These are phyloP conservation scores for Amphicarpaea edgeworthii DNA, from an alignment of 306 rosid species.

Conservation along the genomic window DNA sequence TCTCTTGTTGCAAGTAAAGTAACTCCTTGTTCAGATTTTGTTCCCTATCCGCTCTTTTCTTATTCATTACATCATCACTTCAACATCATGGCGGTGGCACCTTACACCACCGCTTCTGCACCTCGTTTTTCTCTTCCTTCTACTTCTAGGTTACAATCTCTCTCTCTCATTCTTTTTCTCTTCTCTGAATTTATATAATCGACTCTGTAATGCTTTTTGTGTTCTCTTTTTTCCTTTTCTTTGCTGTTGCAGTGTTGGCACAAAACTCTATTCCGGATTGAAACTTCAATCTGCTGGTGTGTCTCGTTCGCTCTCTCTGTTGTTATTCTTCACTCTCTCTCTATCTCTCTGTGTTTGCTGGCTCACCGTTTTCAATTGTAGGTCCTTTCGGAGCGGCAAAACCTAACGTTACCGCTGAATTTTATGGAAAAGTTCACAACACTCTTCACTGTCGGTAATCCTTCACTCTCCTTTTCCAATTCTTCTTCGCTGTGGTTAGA, in stretches of 20 bases:
- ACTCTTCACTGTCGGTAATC: slow-evolving; percentile 71
- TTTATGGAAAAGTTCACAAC: slow-evolving; percentile 73
- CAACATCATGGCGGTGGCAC: slow-evolving; percentile 69
- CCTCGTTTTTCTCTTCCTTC: slow-evolving; percentile 56
- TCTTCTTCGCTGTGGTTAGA: not conserved
- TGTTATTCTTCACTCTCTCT: slow-evolving; percentile 13
- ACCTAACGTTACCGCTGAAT: slow-evolving; percentile 69
- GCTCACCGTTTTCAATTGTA: slow-evolving; percentile 39
- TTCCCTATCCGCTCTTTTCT: slow-evolving; percentile 6
- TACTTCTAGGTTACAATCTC: slow-evolving; percentile 62
- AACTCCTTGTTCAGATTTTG: not conserved
- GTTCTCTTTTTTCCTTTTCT: too few relatives aligned
- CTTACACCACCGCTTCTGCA: slow-evolving; percentile 54
- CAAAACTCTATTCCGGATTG: slow-evolving; percentile 78
- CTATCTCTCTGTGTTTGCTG: not conserved
- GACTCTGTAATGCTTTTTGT: too few relatives aligned
- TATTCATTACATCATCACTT: not conserved
- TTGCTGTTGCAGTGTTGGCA: slow-evolving; percentile 53
- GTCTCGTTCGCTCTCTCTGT: slow-evolving; percentile 15
- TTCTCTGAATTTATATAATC: too few relatives aligned
- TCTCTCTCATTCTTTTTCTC: too few relatives aligned
- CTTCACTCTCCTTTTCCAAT: slow-evolving; percentile 2
- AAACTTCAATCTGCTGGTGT: slow-evolving; percentile 75
- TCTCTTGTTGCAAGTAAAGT: not conserved
- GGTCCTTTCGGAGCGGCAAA: slow-evolving; percentile 66